Evolutionary conservation across 495 filamentous ascomycete species (phyloP).

Genomic region (Penicillium silybi): DNA sequence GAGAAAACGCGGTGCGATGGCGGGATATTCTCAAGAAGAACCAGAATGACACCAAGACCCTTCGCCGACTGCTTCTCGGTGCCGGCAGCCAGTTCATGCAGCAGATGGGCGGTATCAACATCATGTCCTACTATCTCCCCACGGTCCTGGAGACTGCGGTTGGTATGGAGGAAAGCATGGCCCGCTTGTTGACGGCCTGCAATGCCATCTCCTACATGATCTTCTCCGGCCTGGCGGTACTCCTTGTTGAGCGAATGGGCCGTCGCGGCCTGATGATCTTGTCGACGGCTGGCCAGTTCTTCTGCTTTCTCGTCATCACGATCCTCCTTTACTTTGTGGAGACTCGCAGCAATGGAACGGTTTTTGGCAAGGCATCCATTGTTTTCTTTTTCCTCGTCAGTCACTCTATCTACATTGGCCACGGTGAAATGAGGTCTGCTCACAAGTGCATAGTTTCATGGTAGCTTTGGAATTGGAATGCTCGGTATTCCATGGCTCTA

Average conservation of each 20-base stretch:
- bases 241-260: slow-evolving; percentile 48
- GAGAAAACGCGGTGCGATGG: slow-evolving; percentile 45
- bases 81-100: slow-evolving; percentile 52
- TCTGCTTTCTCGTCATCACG: slow-evolving; percentile 55
- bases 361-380: slow-evolving; percentile 34
- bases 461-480: slow-evolving; percentile 53
- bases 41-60: slow-evolving; percentile 38
- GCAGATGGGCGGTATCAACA: slow-evolving; percentile 50
- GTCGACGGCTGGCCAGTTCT: slow-evolving; percentile 42
- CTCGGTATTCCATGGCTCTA: slow-evolving; percentile 60
- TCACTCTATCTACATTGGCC: too few species aligned
- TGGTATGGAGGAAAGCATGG: slow-evolving; percentile 40
- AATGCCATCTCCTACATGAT: slow-evolving; percentile 49
- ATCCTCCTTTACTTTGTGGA: slow-evolving; percentile 47
- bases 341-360: slow-evolving; percentile 20
- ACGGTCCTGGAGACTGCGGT: slow-evolving; percentile 51
- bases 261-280: slow-evolving; percentile 51
- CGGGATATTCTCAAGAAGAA: slow-evolving; percentile 40
- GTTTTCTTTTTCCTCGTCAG: slow-evolving; percentile 44
- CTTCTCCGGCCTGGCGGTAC: slow-evolving; percentile 43
- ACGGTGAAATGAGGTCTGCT: neutral
- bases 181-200: slow-evolving; percentile 47
- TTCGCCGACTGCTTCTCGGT: slow-evolving; percentile 48
- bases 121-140: slow-evolving; percentile 45
- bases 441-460: slow-evolving; percentile 28